A percentile compares a stretch with the other conserved stretches of the same genome.
phyloP scores from a whole-genome alignment of 805 yeast species.

The Starmerella etchellsii region DNA sequence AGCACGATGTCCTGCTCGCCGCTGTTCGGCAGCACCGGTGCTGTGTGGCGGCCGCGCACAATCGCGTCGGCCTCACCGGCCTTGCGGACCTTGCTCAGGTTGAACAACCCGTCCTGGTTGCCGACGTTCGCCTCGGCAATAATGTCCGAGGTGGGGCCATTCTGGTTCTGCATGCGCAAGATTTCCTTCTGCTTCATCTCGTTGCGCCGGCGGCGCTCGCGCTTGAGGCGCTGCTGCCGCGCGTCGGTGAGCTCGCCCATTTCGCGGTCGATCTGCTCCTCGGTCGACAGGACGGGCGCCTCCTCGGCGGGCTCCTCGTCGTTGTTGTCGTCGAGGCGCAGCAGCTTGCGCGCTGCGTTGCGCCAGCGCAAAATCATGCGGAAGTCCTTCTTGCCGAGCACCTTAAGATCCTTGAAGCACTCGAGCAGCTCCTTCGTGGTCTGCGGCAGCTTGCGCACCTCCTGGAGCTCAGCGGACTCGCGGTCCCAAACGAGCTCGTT shows the following conservation, averaged over 20 bases:
- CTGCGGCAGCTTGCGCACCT: constrained; percentile 55
- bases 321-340: constrained; percentile 52
- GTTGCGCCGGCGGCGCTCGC: constrained; percentile 72
- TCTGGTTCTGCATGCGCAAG: constrained; percentile 85
- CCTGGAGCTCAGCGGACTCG: constrained; percentile 57
- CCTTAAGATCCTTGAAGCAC: constrained; percentile 83
- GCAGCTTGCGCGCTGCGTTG: constrained; percentile 62
- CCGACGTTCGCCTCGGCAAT: constrained; percentile 79
- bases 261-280: constrained; percentile 80
- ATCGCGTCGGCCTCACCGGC: constrained; percentile 68
- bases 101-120: constrained; percentile 66
- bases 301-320: constrained; percentile 36
- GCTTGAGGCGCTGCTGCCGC: constrained; percentile 53
- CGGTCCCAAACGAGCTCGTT: constrained; percentile 52
- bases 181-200: constrained; percentile 80
- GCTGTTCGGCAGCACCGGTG: constrained; percentile 20
- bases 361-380: constrained; percentile 78
- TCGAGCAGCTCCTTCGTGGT: constrained; percentile 69
- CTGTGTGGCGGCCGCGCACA: constrained; percentile 55
- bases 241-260: constrained; percentile 58
- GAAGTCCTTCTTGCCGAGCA: constrained; percentile 88
- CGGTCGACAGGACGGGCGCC: constrained; percentile 53
- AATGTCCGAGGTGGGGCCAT: constrained; percentile 83
- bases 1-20: constrained; percentile 18
- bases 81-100: constrained; percentile 71